phyloP scores from a whole-genome alignment of 1,284 basidiomycete species.

The Xerocomus amazonicus region DNA sequence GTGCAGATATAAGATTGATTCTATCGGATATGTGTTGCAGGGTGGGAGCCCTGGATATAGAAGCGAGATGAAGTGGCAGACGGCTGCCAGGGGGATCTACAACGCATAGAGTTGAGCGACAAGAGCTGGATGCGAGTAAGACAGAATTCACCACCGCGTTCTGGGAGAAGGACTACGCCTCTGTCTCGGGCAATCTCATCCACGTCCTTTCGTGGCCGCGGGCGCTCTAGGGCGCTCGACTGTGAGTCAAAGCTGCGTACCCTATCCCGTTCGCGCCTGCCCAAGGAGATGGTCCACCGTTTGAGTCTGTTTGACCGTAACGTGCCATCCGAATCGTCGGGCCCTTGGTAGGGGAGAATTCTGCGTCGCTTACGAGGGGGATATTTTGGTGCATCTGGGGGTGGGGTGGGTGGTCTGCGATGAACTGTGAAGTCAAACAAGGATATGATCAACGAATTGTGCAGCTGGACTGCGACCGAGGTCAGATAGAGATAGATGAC shows the following conservation, averaged over 20 bases:
- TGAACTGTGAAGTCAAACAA: constrained; percentile 74
- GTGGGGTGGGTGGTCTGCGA: constrained; percentile 59
- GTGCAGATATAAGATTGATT: constrained; percentile 74
- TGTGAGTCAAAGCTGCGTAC: constrained; percentile 51
- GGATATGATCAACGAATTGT: constrained; percentile 78
- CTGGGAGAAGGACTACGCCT: constrained; percentile 56
- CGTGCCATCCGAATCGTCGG: constrained; percentile 48
- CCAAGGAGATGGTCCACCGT: constrained; percentile 67
- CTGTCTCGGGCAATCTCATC: constrained; percentile 73
- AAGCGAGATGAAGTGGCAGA: constrained; percentile 63
- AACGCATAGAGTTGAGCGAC: not conserved
- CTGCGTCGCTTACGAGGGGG: constrained; percentile 71
- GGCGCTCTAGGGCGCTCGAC: constrained; percentile 36
- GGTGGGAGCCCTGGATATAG: constrained; percentile 64
- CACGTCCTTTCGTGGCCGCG: constrained; percentile 41
- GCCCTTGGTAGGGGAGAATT: constrained; percentile 66
- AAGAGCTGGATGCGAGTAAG: not conserved
- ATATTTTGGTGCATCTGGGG: constrained; percentile 55
- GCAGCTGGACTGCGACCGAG: constrained; percentile 57
- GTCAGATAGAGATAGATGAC: constrained; percentile 8
- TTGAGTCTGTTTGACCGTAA: constrained; percentile 66
- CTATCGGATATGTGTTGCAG: constrained; percentile 75
- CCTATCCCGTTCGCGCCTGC: constrained; percentile 69
- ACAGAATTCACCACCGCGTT: constrained; percentile 54
- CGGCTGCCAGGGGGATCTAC: constrained; percentile 69